Percentiles rank a stretch among this genome's conserved stretches.
Evolutionary conservation across 1,284 basidiomycete species (phyloP).

Genomic region (Singerocomus inundabilis): DNA sequence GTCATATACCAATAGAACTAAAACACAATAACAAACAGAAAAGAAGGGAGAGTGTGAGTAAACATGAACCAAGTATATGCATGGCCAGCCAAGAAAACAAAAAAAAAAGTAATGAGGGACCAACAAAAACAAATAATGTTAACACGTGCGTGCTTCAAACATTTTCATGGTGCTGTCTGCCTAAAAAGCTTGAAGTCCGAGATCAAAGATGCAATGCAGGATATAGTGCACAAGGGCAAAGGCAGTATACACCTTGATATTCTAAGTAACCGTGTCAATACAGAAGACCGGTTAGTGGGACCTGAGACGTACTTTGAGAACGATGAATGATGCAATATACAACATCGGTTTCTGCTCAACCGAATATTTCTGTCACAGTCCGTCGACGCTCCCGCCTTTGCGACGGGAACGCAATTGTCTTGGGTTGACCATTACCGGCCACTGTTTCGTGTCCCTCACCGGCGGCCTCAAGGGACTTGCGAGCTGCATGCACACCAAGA

Average conservation of each 20-base stretch:
- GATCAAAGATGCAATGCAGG: conserved; percentile 24
- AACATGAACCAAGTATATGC: conserved; percentile 19
- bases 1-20: conserved; percentile 20
- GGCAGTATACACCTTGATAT: conserved; percentile 28
- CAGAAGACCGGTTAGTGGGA: not conserved
- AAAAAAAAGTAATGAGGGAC: conserved; percentile 9
- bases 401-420: conserved; percentile 37
- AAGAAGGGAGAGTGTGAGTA: conserved; percentile 1
- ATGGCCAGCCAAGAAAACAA: conserved; percentile 37
- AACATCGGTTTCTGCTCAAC: conserved; percentile 19
- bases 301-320: conserved; percentile 21
- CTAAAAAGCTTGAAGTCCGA: conserved; percentile 21
- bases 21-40: conserved; percentile 16
- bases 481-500: conserved; percentile 37
- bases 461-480: conserved; percentile 46
- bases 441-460: conserved; percentile 33
- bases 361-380: conserved; percentile 51
- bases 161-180: conserved; percentile 11
- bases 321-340: conserved; percentile 11
- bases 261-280: conserved; percentile 15
- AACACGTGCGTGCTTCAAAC: conserved; percentile 27
- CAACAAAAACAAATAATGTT: conserved; percentile 31
- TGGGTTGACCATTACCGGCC: conserved; percentile 30
- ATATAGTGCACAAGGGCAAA: conserved; percentile 29
- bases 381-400: conserved; percentile 44